Conservation (phyloP, 371 early-diverging fungal genomes). For the Mucor saturninus region DNA sequence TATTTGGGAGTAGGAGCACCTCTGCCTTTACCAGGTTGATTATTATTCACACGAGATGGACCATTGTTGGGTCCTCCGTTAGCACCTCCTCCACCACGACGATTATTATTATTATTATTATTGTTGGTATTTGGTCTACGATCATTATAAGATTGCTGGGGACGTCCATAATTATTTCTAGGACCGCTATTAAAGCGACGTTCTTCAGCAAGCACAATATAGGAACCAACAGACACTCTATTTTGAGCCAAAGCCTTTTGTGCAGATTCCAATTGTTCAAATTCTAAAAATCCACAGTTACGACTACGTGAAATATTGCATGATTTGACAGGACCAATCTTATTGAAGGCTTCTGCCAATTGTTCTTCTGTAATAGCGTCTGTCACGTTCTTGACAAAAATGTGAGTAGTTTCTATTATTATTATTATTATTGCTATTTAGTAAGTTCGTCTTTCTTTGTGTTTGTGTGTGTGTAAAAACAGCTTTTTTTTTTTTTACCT, state of each 20-base stretch:
- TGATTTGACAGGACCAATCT: slow-evolving; percentile 45
- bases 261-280: slow-evolving; percentile 36
- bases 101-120: slow-evolving; percentile 8
- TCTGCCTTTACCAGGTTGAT: slow-evolving; percentile 21
- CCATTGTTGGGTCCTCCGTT: neutral
- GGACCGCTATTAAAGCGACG: slow-evolving; percentile 33
- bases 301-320: slow-evolving; percentile 23
- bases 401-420: slow-evolving; percentile 29
- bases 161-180: slow-evolving; percentile 4
- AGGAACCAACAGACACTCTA: slow-evolving; percentile 28
- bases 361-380: slow-evolving; percentile 38
- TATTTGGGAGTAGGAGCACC: slow-evolving; percentile 12
- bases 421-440: neutral
- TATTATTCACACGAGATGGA: slow-evolving; percentile 1
- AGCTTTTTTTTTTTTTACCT: slow-evolving; percentile 11
- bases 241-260: slow-evolving; percentile 50
- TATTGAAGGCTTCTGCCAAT: slow-evolving; percentile 40
- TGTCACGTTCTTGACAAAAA: slow-evolving; percentile 47
- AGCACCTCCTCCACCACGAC: slow-evolving; percentile 2
- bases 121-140: slow-evolving; percentile 11
- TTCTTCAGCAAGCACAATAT: slow-evolving; percentile 45
- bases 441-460: no score
- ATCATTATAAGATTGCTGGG: slow-evolving; percentile 9
- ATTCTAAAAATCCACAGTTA: slow-evolving; percentile 47
- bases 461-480: no score